These are phyloP conservation scores for Cladophialophora bantiana DNA, from an alignment of 2,329 filamentous ascomycete genomes.

Conservation along the genomic window DNA sequence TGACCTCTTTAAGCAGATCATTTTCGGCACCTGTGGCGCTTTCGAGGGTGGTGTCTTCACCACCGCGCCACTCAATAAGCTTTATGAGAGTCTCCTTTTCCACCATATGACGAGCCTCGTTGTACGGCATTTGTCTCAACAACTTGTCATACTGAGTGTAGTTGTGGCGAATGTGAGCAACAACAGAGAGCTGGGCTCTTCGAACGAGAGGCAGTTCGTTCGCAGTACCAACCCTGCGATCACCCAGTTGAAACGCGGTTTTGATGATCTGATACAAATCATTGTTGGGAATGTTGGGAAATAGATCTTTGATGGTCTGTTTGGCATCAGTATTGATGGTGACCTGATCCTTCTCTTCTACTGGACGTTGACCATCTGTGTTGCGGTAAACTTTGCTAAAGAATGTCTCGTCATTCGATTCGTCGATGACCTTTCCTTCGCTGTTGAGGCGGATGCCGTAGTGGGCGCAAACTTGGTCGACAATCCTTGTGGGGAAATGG, in stretches of 20 bases:
- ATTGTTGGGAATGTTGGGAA: constrained; percentile 66
- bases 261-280: constrained; percentile 65
- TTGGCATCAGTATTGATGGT: constrained; percentile 64
- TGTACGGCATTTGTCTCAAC: constrained; percentile 60
- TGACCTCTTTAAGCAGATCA: constrained; percentile 69
- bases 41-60: constrained; percentile 60
- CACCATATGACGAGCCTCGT: constrained; percentile 61
- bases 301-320: constrained; percentile 66
- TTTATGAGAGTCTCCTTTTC: constrained; percentile 63
- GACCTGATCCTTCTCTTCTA: constrained; percentile 45
- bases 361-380: constrained; percentile 25
- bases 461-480: constrained; percentile 62
- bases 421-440: constrained; percentile 55
- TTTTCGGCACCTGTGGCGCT: constrained; percentile 62
- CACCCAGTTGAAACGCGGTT: constrained; percentile 67
- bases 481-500: constrained; percentile 67
- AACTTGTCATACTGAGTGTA: constrained; percentile 69
- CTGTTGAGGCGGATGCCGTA: constrained; percentile 54
- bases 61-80: constrained; percentile 68
- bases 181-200: constrained; percentile 66
- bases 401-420: constrained; percentile 36
- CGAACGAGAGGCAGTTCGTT: constrained; percentile 61
- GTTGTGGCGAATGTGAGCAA: constrained; percentile 67
- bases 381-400: constrained; percentile 39
- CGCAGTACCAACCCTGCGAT: constrained; percentile 65